Evolutionary conservation across 768 basidiomycete species (phyloP).

Genomic region (Termitomyces sp.): DNA sequence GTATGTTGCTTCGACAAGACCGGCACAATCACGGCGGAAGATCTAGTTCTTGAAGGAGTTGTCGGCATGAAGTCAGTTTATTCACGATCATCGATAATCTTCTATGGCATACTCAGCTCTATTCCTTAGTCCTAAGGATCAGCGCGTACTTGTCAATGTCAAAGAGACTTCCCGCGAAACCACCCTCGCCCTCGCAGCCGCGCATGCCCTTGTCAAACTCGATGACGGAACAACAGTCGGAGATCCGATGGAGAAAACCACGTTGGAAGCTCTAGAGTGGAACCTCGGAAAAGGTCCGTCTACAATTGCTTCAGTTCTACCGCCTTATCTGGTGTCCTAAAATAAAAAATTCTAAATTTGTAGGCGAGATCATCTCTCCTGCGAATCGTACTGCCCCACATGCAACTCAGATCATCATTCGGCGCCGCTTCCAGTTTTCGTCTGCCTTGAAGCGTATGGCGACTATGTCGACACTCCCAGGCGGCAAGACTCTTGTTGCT

Average conservation of each 20-base stretch:
- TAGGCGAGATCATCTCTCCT: conserved; percentile 71
- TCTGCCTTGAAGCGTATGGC: conserved; percentile 98
- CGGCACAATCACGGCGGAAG: conserved; percentile 96
- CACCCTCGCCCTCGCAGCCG: conserved; percentile 84
- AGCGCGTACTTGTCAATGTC: conserved; percentile 69
- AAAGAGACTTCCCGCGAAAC: conserved; percentile 76
- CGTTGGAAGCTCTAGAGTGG: conserved; percentile 90
- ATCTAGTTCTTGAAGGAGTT: conserved; percentile 91
- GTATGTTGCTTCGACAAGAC: conserved; percentile 99
- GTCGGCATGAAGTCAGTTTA: conserved; percentile 79
- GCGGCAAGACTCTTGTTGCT: conserved; percentile 57
- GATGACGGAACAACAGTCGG: conserved; percentile 95
- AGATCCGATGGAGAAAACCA: conserved; percentile 99
- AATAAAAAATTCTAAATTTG: conserved; percentile 47
- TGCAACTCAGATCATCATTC: conserved; percentile 63
- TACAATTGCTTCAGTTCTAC: not conserved
- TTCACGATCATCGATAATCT: not conserved
- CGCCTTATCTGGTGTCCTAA: not conserved
- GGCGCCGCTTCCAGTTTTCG: conserved; percentile 96
- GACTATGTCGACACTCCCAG: conserved; percentile 68
- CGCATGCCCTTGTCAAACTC: conserved; percentile 90
- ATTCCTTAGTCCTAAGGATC: conserved; percentile 49
- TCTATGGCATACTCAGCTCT: conserved; percentile 4
- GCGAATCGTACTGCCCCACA: conserved; percentile 49
- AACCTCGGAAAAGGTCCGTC: conserved; percentile 61